phyloP scores from a whole-genome alignment of 345 rosid species.

The Lumnitzera racemosa region DNA sequence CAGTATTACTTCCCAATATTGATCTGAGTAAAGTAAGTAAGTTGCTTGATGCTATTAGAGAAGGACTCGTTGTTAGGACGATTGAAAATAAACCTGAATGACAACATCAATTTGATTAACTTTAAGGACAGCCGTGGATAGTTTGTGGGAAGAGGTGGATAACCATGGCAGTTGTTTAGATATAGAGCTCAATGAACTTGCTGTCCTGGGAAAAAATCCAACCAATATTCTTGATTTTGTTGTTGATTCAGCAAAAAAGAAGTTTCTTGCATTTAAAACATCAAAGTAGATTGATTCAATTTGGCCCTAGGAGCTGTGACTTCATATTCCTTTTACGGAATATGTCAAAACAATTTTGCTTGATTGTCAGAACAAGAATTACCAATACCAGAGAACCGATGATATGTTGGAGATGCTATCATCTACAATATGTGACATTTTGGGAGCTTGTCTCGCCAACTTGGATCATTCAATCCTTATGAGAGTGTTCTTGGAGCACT shows the following conservation, averaged over 20 bases:
- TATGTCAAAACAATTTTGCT: conserved; percentile 50
- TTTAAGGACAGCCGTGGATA: conserved; percentile 46
- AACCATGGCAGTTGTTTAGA: conserved; percentile 61
- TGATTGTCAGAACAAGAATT: conserved; percentile 12
- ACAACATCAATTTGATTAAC: conserved; percentile 28
- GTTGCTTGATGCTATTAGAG: conserved; percentile 40
- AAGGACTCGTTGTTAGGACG: conserved; percentile 52
- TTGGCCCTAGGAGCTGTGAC: conserved; percentile 72
- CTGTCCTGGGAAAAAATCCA: conserved; percentile 25
- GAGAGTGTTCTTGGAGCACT: conserved; percentile 45
- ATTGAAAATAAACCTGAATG: conserved; percentile 34
- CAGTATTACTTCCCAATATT: too few species aligned
- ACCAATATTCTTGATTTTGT: too few species aligned
- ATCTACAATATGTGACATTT: conserved; percentile 51
- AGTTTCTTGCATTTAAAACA: too few species aligned
- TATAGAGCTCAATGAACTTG: conserved; percentile 51
- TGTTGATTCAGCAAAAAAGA: conserved; percentile 5
- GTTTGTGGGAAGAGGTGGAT: conserved; percentile 57
- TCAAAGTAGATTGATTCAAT: conserved; percentile 11
- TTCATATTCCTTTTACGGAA: conserved; percentile 75
- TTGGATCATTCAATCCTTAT: conserved; percentile 30
- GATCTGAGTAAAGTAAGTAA: conserved; percentile 9
- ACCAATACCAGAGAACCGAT: conserved; percentile 18
- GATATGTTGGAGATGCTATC: conserved; percentile 33
- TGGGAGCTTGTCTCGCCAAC: conserved; percentile 77